Conservation (phyloP, 176 grass and related monocot species). For the Pontederia paniculata region DNA sequence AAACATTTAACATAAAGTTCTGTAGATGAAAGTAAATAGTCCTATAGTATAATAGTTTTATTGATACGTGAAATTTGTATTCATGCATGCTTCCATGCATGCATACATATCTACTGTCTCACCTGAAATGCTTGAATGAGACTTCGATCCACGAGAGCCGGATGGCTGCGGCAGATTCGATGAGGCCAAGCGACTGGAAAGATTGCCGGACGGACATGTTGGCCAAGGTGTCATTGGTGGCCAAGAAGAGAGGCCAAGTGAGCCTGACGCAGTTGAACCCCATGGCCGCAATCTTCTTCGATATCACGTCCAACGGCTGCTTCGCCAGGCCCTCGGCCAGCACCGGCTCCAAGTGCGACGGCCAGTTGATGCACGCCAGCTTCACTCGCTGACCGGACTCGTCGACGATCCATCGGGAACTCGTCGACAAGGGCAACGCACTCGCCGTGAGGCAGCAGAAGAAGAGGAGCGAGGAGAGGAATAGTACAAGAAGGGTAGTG, state of each 20-base stretch:
- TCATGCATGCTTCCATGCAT: neutral
- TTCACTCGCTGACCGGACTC: slow-evolving; percentile 54
- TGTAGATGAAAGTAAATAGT: no score
- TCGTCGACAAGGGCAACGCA: slow-evolving; percentile 51
- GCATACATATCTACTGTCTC: neutral
- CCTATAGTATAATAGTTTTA: no score
- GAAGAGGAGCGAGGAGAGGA: slow-evolving; percentile 13
- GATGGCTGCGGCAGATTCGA: slow-evolving; percentile 1
- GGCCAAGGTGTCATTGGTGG: slow-evolving; percentile 7
- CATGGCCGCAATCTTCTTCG: slow-evolving; percentile 38
- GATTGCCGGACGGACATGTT: slow-evolving; percentile 1
- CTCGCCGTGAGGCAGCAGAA: neutral
- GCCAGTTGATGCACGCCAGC: slow-evolving; percentile 87
- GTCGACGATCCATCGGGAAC: slow-evolving; percentile 68
- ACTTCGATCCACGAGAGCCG: neutral
- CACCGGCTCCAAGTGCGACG: slow-evolving; percentile 70
- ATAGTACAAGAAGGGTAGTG: neutral
- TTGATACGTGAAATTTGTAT: neutral
- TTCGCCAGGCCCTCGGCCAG: slow-evolving; percentile 73
- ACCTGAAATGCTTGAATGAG: slow-evolving; percentile 11
- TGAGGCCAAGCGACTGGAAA: neutral
- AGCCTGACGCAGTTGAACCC: slow-evolving; percentile 88
- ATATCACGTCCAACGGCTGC: slow-evolving; percentile 42
- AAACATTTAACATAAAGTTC: no score
- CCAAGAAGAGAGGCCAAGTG: slow-evolving; percentile 48